These are phyloP conservation scores for Tetracladium setigerum DNA, from an alignment of 495 filamentous ascomycete species.

Conservation along the genomic window DNA sequence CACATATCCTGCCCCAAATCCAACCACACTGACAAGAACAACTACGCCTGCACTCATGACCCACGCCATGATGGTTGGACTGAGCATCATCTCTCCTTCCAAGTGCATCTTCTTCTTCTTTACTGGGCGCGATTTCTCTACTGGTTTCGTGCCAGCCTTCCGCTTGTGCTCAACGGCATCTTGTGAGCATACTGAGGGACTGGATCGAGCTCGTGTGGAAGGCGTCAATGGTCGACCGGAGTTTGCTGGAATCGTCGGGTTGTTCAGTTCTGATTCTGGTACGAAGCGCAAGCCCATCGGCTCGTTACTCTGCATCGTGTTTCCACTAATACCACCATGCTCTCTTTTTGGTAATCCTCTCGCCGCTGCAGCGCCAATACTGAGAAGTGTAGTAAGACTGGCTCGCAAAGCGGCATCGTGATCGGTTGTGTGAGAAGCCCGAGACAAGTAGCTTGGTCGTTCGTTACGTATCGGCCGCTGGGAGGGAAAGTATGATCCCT, in stretches of 20 bases:
- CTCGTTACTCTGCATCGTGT: slow-evolving; percentile 30
- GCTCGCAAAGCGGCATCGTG: slow-evolving; percentile 91
- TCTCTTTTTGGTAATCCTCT: slow-evolving; percentile 67
- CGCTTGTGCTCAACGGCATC: slow-evolving; percentile 38
- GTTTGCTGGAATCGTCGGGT: slow-evolving; percentile 22
- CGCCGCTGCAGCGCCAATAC: slow-evolving; percentile 76
- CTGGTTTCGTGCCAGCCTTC: slow-evolving; percentile 35
- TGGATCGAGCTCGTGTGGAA: slow-evolving; percentile 20
- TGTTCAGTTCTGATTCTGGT: slow-evolving; percentile 65
- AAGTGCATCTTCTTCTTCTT: slow-evolving; percentile 45
- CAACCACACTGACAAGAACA: slow-evolving; percentile 81
- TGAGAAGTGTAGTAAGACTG: slow-evolving; percentile 88
- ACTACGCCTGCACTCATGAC: slow-evolving; percentile 88
- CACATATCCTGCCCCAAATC: slow-evolving; percentile 89
- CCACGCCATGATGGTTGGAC: slow-evolving; percentile 82
- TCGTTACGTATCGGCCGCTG: slow-evolving; percentile 9
- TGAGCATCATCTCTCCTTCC: slow-evolving; percentile 34
- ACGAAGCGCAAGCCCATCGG: slow-evolving; percentile 56
- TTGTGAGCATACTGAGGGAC: slow-evolving; percentile 23
- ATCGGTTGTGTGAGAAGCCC: slow-evolving; percentile 55
- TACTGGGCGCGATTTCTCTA: slow-evolving; percentile 20
- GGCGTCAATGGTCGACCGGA: slow-evolving; percentile 19
- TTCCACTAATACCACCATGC: slow-evolving; percentile 5
- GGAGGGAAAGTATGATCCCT: slow-evolving; percentile 27
- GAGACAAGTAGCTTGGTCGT: slow-evolving; percentile 15